Conservation (phyloP, 306 rosid species). For the Citrullus amarus region DNA sequence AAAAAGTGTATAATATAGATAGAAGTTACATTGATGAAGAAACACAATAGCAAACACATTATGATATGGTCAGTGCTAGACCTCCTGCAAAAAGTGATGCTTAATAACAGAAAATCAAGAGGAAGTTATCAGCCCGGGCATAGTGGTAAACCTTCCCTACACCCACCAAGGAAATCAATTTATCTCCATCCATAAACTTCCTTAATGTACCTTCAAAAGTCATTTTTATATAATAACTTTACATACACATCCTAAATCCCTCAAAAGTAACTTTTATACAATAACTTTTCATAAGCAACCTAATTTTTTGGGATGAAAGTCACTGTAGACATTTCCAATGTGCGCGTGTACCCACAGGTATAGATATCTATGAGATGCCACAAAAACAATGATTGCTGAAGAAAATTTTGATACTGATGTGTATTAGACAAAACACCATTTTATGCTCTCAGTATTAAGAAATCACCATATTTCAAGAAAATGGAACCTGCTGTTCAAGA, state of each 20-base stretch:
- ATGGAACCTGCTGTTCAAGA: neutral
- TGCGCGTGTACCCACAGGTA: no score
- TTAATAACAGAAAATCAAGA: neutral
- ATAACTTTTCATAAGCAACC: neutral
- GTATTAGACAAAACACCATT: neutral
- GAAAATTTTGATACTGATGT: neutral
- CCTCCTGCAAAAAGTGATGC: neutral
- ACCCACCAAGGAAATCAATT: neutral
- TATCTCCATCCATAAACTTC: neutral
- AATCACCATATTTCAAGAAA: neutral
- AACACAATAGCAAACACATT: neutral
- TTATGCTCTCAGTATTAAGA: neutral
- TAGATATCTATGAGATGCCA: neutral
- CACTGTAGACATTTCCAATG: neutral
- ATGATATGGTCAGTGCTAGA: neutral
- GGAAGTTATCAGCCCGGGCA: neutral
- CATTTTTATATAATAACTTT: neutral
- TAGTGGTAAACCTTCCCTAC: neutral
- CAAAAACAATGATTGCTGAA: neutral
- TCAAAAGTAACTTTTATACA: neutral
- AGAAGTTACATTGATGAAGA: neutral
- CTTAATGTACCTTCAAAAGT: neutral
- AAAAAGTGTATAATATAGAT: neutral
- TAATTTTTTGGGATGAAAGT: neutral
- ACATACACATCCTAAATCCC: neutral